phyloP scores from a whole-genome alignment of 2,329 filamentous ascomycete genomes.

The Zopfia rhizophila region DNA sequence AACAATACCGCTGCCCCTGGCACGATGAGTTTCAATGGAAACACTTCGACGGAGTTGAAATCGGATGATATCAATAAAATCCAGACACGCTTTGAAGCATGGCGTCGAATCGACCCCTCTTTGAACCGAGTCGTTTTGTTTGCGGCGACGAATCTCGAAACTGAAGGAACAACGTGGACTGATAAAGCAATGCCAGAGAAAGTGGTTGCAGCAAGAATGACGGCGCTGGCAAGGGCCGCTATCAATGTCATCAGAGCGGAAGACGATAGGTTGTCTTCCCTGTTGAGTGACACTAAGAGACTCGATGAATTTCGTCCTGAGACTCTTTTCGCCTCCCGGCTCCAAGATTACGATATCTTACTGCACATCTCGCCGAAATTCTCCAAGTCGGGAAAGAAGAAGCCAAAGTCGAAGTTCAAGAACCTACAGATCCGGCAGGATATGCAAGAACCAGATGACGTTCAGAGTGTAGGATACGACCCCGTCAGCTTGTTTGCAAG shows the following conservation, averaged over 20 bases:
- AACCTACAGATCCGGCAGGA: slow-evolving; percentile 73
- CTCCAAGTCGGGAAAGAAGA: slow-evolving; percentile 48
- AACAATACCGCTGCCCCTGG: slow-evolving; percentile 6
- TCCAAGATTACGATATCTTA: slow-evolving; percentile 86
- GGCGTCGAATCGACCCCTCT: slow-evolving; percentile 86
- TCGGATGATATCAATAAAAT: slow-evolving; percentile 70
- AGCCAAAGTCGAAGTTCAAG: slow-evolving; percentile 69
- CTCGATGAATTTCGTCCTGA: slow-evolving; percentile 53
- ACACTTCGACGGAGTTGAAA: slow-evolving; percentile 59
- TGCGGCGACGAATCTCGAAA: slow-evolving; percentile 81
- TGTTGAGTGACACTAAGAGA: slow-evolving; percentile 16
- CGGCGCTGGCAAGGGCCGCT: slow-evolving; percentile 80
- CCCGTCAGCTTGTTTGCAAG: slow-evolving; percentile 71
- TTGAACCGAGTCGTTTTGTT: slow-evolving; percentile 88
- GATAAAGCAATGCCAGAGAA: slow-evolving; percentile 75
- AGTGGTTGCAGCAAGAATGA: slow-evolving; percentile 86
- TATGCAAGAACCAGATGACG: slow-evolving; percentile 47
- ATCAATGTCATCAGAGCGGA: slow-evolving; percentile 59
- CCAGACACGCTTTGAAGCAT: slow-evolving; percentile 78
- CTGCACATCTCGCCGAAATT: slow-evolving; percentile 73
- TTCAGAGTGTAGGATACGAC: slow-evolving; percentile 64
- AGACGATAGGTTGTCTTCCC: slow-evolving; percentile 59
- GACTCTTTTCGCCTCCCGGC: slow-evolving; percentile 76
- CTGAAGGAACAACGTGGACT: slow-evolving; percentile 83
- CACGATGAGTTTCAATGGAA: slow-evolving; percentile 27